phyloP scores from a whole-genome alignment of 371 early-diverging fungal genomes.

The Mortierella sp. region DNA sequence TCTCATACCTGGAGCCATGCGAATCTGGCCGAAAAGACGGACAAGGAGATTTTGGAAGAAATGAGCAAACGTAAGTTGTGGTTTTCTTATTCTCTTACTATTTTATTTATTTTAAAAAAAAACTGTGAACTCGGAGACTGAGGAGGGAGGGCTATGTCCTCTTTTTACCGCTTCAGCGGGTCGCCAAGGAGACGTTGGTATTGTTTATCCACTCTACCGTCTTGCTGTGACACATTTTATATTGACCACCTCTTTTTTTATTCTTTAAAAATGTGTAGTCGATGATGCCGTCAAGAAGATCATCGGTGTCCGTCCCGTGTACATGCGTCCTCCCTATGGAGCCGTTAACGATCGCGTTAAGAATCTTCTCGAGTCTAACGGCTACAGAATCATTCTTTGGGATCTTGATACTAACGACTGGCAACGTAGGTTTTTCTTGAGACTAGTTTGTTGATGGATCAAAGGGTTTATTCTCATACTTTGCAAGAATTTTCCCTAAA shows the following conservation, averaged over 20 bases:
- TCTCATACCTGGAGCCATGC: conserved; percentile 69
- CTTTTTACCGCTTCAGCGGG: too few species aligned
- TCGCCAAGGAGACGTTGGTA: too few species aligned
- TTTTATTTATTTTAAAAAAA: too few species aligned
- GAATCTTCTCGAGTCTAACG: conserved; percentile 49
- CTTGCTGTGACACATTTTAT: too few species aligned
- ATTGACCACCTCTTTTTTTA: background rate
- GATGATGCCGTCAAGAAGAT: conserved; percentile 28
- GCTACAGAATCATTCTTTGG: conserved; percentile 65
- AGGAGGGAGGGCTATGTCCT: too few species aligned
- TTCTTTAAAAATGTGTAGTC: conserved; percentile 15
- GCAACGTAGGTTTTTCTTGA: conserved; percentile 21
- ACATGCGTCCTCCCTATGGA: conserved; percentile 67
- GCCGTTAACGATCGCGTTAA: conserved; percentile 33
- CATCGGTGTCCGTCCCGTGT: conserved; percentile 27
- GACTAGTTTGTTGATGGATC: too few species aligned
- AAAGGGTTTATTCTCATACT: background rate
- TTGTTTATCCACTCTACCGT: too few species aligned
- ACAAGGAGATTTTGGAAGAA: background rate
- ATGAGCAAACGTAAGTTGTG: conserved; percentile 39
- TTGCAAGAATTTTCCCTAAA: too few species aligned
- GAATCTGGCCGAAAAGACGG: conserved; percentile 22
- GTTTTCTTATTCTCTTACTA: too few species aligned
- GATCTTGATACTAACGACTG: conserved; percentile 67
- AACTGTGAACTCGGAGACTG: too few species aligned